Percentiles rank a stretch among this genome's conserved stretches.
Evolutionary conservation across 192 early-diverging fungal genomes (phyloP).

Genomic region (Mortierella alpina): DNA sequence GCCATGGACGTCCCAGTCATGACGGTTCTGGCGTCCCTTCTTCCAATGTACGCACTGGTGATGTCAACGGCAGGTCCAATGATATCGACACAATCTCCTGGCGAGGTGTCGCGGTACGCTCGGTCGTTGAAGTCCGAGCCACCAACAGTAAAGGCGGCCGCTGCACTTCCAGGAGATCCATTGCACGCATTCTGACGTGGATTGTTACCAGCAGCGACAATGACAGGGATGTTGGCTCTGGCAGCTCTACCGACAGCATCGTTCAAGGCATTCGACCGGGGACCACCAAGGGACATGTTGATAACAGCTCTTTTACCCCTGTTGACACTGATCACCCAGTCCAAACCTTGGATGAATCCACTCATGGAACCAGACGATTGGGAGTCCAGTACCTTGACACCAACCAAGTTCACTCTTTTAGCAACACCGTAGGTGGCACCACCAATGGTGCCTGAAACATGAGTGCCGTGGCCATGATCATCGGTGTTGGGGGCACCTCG

Average conservation of each 20-base stretch:
- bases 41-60: slow-evolving; percentile 81
- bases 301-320: slow-evolving; percentile 59
- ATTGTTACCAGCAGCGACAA: slow-evolving; percentile 83
- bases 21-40: slow-evolving; percentile 78
- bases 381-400: slow-evolving; percentile 68
- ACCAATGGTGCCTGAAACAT: slow-evolving; percentile 58
- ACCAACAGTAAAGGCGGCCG: slow-evolving; percentile 84
- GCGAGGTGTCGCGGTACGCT: slow-evolving; percentile 84
- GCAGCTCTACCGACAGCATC: slow-evolving; percentile 63
- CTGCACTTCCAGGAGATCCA: slow-evolving; percentile 61
- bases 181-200: slow-evolving; percentile 70
- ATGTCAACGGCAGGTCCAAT: slow-evolving; percentile 94
- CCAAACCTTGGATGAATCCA: slow-evolving; percentile 58
- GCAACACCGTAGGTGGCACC: slow-evolving; percentile 71
- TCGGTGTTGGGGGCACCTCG: slow-evolving; percentile 26
- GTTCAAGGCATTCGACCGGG: slow-evolving; percentile 67
- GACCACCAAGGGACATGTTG: slow-evolving; percentile 83
- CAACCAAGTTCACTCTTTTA: slow-evolving; percentile 65
- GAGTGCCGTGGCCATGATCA: slow-evolving; percentile 63
- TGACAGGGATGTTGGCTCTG: slow-evolving; percentile 72
- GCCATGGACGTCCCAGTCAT: slow-evolving; percentile 98
- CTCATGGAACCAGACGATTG: slow-evolving; percentile 62
- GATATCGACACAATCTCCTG: slow-evolving; percentile 93
- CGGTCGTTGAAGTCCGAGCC: slow-evolving; percentile 82
- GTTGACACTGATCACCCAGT: slow-evolving; percentile 47